A percentile compares a stretch with the other conserved stretches of the same genome.
Evolutionary conservation across 2,329 filamentous ascomycete species (phyloP).

Genomic region (Triangularia verruculosa): DNA sequence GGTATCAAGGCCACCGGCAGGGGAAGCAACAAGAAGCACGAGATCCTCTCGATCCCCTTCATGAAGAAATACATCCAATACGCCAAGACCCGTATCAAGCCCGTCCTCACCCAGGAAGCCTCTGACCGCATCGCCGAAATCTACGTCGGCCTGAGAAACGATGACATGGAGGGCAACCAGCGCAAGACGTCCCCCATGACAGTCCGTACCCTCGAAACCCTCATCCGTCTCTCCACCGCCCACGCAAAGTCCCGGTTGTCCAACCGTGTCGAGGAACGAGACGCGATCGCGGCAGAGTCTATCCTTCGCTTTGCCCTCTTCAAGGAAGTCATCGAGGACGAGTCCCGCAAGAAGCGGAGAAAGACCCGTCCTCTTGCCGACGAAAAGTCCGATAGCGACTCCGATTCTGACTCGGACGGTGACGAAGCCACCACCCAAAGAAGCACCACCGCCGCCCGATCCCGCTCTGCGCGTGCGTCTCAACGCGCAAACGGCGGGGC

Average conservation of each 20-base stretch:
- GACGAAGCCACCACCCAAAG: conserved; percentile 42
- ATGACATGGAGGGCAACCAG: conserved; percentile 92
- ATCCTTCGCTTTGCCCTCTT: conserved; percentile 94
- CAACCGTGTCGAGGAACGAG: conserved; percentile 81
- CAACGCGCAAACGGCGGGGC: conserved; percentile 3
- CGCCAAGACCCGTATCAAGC: conserved; percentile 87
- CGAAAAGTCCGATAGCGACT: conserved; percentile 59
- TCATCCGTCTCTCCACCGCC: conserved; percentile 96
- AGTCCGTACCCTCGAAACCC: conserved; percentile 91
- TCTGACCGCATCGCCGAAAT: conserved; percentile 87
- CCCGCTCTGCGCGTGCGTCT: conserved; percentile 28
- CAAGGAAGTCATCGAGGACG: conserved; percentile 83
- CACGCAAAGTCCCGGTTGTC: conserved; percentile 92
- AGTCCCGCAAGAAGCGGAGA: conserved; percentile 80
- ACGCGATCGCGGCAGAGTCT: conserved; percentile 81
- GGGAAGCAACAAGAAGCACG: conserved; percentile 70
- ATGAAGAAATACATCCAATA: conserved; percentile 99
- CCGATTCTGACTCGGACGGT: conserved; percentile 59
- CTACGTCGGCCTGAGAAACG: conserved; percentile 90
- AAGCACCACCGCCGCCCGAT: conserved; percentile 33
- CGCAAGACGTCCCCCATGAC: conserved; percentile 93
- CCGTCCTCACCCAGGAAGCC: conserved; percentile 83
- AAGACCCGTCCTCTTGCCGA: conserved; percentile 55
- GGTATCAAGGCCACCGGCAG: conserved; percentile 76
- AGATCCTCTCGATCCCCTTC: conserved; percentile 93